Base-by-base conservation (phyloP, 371 early-diverging fungal genomes). In the Saksenaea oblongispora region DNA sequence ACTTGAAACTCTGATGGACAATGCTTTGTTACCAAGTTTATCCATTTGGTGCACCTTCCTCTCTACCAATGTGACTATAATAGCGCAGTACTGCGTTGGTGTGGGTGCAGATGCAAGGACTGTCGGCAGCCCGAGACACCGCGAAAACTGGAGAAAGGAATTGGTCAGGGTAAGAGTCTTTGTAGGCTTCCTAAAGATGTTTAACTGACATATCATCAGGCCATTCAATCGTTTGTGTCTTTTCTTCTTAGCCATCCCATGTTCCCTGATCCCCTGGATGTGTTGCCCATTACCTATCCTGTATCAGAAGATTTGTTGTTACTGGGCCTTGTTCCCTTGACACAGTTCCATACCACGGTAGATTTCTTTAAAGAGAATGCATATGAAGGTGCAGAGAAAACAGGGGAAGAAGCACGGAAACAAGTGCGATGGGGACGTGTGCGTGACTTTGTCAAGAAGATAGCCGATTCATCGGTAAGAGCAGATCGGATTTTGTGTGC, bases 371-470 rank as follows among this genome's bases (percentile, higher is more conserved):
- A 78, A 47, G 78, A 81, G 54, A 56, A 51, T 0, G 61, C 44
- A 4, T 74, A 79, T 27, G 69, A 70, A 26, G 65, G 53, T 0
- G 54, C 51, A 2, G 62, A 59, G 1, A 70, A 70, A 44, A 39
- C 66, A 4, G 65, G 55, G 14, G 34, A 65, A 1, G 69, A 73
- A 37, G 76, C 75, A 13, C 62, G 75, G 22, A 67, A 64, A n/a
- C 76, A 81, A 54, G 74, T 78, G 17, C 76, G 82, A 8, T 81
- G 82, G 82, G 77, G 75, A 0, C 73, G 82, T 58, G 67, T 78
- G 2, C 70, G 77, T 18, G 74, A 72, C 10, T 59, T 76, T 58
- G 67, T 75, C 15, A 72, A 74, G 31, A 72, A 70, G 22, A 53
- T 78, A 22, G 79, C 76, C 9, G 79, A 81, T 22, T 72, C 78